Evolutionary conservation across 768 basidiomycete species (phyloP).

Genomic region (Amanita molliuscula): DNA sequence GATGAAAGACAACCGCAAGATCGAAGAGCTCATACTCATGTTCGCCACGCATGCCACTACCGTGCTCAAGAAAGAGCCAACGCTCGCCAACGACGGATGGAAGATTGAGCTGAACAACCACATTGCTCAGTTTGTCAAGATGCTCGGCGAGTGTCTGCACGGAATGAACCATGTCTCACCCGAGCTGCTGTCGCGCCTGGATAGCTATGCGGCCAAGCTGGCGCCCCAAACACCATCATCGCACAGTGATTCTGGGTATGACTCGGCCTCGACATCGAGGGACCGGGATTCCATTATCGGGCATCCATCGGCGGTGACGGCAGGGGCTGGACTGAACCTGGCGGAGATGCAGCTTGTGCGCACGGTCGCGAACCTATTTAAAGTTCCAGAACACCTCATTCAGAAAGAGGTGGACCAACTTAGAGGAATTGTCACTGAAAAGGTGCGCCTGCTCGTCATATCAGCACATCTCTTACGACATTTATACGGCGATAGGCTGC

Average conservation of each 20-base stretch:
- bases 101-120: constrained; percentile 90
- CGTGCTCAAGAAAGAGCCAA: constrained; percentile 83
- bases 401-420: constrained; percentile 68
- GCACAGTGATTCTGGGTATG: constrained; percentile 52
- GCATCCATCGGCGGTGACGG: not conserved
- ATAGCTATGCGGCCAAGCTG: constrained; percentile 76
- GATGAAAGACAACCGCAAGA: constrained; percentile 94
- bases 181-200: constrained; percentile 73
- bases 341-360: constrained; percentile 71
- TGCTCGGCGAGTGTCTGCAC: constrained; percentile 73
- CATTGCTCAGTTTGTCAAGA: constrained; percentile 78
- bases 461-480: not conserved
- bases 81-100: constrained; percentile 80
- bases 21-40: constrained; percentile 94
- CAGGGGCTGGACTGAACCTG: constrained; percentile 31
- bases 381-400: constrained; percentile 54
- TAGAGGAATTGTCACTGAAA: constrained; percentile 60
- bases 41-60: constrained; percentile 88
- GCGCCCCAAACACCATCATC: constrained; percentile 57
- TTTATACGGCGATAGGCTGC: constrained; percentile 48
- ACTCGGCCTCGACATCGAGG: constrained; percentile 52
- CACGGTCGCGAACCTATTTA: constrained; percentile 64
- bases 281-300: constrained; percentile 29
- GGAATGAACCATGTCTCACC: constrained; percentile 69
- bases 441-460: constrained; percentile 29